Percentiles rank a stretch among this genome's conserved stretches.
Evolutionary conservation across 176 grass and related monocot genomes (phyloP).

Genomic region (Oryza nivara): DNA sequence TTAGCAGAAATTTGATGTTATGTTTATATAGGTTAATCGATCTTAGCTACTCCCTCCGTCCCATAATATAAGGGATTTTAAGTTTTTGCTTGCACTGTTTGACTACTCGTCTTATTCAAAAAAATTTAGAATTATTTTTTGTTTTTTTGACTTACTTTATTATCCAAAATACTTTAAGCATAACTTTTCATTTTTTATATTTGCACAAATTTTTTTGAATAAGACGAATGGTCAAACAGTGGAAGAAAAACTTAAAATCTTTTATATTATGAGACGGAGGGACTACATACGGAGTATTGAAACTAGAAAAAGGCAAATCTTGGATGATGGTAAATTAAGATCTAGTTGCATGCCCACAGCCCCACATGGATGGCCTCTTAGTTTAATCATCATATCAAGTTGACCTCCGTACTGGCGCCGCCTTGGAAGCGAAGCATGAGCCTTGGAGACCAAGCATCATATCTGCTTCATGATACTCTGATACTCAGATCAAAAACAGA

Average conservation of each 20-base stretch:
- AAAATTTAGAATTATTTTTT: too few relatives aligned
- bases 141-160: too few relatives aligned
- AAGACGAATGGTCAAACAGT: too few relatives aligned
- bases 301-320: background rate
- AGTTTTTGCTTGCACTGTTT: too few relatives aligned
- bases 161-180: too few relatives aligned
- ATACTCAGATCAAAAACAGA: background rate
- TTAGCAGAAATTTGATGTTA: too few relatives aligned
- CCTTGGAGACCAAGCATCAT: slow-evolving; percentile 33
- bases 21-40: background rate
- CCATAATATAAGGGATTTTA: too few relatives aligned
- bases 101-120: too few relatives aligned
- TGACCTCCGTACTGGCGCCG: background rate
- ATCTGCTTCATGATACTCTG: background rate
- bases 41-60: background rate
- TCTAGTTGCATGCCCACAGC: background rate
- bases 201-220: too few relatives aligned
- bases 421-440: background rate
- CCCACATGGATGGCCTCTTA: background rate
- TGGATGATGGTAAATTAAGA: background rate
- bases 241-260: too few relatives aligned
- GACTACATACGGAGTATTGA: background rate
- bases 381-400: background rate
- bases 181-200: too few relatives aligned
- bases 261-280: too few relatives aligned